These are phyloP conservation scores for Pyrus betulifolia DNA, from an alignment of 306 rosid species.

Conservation along the genomic window DNA sequence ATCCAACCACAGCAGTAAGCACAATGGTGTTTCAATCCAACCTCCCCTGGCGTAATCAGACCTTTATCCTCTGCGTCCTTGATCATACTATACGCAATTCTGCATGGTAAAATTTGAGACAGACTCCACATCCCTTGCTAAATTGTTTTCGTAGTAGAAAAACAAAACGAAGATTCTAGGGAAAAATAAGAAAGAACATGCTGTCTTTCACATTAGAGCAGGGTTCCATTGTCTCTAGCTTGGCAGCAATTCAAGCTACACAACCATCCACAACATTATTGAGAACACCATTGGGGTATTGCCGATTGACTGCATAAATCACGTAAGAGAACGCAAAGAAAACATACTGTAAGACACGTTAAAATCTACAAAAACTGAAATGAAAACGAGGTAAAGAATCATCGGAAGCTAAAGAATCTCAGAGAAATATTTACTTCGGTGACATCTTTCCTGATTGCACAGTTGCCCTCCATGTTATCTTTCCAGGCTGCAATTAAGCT, in stretches of 20 bases:
- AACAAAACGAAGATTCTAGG: not conserved
- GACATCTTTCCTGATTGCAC: constrained; percentile 60
- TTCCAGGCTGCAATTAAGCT: not conserved
- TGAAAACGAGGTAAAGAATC: no score
- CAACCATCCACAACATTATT: constrained; percentile 66
- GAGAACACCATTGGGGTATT: constrained; percentile 67
- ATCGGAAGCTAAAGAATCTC: not conserved
- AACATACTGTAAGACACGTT: not conserved
- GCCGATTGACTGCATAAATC: constrained; percentile 46
- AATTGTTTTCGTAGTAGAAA: not conserved
- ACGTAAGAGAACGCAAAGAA: not conserved
- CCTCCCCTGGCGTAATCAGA: constrained; percentile 81
- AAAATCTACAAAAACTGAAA: not conserved
- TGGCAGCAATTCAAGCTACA: constrained; percentile 66
- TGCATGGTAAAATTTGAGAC: constrained; percentile 16
- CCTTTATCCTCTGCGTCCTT: constrained; percentile 79
- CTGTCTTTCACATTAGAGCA: constrained; percentile 72
- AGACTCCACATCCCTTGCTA: not conserved
- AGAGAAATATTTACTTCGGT: constrained; percentile 44
- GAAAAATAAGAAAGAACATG: not conserved
- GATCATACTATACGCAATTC: constrained; percentile 73
- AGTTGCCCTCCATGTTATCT: constrained; percentile 42
- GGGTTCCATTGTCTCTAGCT: constrained; percentile 73
- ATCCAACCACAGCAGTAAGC: no score
- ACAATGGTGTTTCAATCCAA: not conserved